Evolutionary conservation across 331 rosid species (phyloP), one percentile per base, ranked within the genome.

Genomic region (Saraca asoca): DNA sequence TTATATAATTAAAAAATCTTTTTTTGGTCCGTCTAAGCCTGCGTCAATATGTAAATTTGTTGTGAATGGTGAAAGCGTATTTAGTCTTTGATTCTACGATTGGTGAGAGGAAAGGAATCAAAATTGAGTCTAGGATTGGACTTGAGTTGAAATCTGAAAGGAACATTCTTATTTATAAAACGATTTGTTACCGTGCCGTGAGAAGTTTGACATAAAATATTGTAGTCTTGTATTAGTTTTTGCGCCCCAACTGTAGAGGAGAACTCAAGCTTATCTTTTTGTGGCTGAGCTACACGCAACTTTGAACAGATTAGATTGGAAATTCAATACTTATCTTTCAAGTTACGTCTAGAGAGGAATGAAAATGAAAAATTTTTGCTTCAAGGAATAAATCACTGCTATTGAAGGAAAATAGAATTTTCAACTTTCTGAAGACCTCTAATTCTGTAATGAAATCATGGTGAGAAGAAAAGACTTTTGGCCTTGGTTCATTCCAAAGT

Each of bases 331-430:
- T 65, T 65, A 10, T 42, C 63, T 67, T 7, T 14, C 2, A 66
- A 43, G 75, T 70, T 70, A 55, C 72, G 69, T 20, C 18, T 11
- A 12, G 43, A 59, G 66, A 17, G 31, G 5, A 62, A 39, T 66
- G 67, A 54, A 74, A 79, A 61, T 49, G 72, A 75, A 45, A 52
- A 56, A 41, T 39, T 19, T 5, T 44, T 38, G 55, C 58, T 41
- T 61, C 45, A 6, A 64, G 16, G 12, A 64, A 35, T 53, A 58
- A 9, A 49, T 2, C 14, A 53, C 14, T 20, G 34, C 20, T 37
- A 64, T 59, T 71, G 41, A 24, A 35, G 33, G 49, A 4, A n/a
- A 7, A 5, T 15, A 17, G 51, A 74, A 37, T 60, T 59, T 67
- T 43, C 71, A 62, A 8, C 37, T 35, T 56, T 73, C 29, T 17